These are phyloP conservation scores for Rosa hybrid DNA, from an alignment of 331 rosid genomes.

Conservation along the genomic window DNA sequence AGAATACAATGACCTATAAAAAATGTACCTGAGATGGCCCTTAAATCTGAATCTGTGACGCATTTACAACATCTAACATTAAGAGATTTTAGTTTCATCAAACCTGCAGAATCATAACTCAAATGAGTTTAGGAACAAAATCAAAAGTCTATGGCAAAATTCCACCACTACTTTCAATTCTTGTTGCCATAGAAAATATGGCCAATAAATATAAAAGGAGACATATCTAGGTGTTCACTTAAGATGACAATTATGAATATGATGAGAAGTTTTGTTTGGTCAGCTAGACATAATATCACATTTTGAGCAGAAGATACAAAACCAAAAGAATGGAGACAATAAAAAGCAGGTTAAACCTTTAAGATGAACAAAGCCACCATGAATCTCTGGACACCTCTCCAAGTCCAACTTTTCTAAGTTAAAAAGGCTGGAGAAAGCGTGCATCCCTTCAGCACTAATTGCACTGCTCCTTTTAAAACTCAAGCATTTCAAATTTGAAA, in stretches of 20 bases:
- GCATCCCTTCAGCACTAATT: conserved; percentile 64
- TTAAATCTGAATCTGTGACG: conserved; percentile 59
- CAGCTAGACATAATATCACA: neutral
- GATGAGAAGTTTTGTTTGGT: neutral
- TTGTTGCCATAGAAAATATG: too few relatives aligned
- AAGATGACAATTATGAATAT: neutral
- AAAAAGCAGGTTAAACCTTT: conserved; percentile 42
- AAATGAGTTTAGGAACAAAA: neutral
- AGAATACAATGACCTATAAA: neutral
- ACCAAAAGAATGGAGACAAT: neutral
- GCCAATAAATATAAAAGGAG: neutral
- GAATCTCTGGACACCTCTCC: conserved; percentile 66
- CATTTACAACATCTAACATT: conserved; percentile 68
- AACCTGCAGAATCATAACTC: conserved; percentile 38
- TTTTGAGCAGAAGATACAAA: neutral
- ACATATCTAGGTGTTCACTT: neutral
- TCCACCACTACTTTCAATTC: neutral
- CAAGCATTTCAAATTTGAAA: conserved; percentile 61
- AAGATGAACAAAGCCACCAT: conserved; percentile 77
- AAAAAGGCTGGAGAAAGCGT: conserved; percentile 55
- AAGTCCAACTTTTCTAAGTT: conserved; percentile 76
- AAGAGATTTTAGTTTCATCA: conserved; percentile 59
- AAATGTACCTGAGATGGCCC: conserved; percentile 62
- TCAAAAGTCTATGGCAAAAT: neutral
- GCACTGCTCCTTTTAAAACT: conserved; percentile 58